Percentiles rank a stretch among this genome's conserved stretches.
phyloP scores from a whole-genome alignment of 73 alveolate species.

The Symbiodinium pilosum region DNA sequence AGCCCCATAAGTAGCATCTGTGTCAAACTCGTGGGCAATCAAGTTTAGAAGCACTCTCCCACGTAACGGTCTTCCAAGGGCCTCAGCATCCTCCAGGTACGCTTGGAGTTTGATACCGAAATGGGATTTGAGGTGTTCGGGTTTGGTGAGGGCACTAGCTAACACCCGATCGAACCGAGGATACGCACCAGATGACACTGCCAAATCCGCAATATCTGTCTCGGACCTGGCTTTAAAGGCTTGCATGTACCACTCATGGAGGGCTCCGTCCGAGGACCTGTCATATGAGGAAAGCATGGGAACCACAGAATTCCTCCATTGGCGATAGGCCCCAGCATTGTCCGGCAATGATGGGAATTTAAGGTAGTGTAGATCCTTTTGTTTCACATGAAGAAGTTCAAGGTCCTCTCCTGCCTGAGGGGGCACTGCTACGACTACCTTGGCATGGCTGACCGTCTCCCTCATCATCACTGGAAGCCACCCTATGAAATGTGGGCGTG shows the following conservation, averaged over 20 bases:
- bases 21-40: not conserved
- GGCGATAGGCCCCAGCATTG: not conserved
- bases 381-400: not conserved
- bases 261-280: not conserved
- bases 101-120: not conserved
- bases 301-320: not conserved
- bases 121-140: not conserved
- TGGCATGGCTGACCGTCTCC: not conserved
- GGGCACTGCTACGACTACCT: not conserved
- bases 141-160: not conserved
- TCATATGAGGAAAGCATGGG: not conserved
- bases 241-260: not conserved
- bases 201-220: not conserved
- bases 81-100: conserved; percentile 6
- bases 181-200: not conserved
- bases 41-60: conserved; percentile 18
- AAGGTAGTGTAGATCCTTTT: not conserved
- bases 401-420: not conserved
- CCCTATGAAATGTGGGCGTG: not conserved
- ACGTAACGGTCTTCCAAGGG: not conserved
- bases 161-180: not conserved
- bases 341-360: not conserved
- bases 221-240: not conserved
- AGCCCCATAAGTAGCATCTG: conserved; percentile 7
- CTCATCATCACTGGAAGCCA: not conserved